Percentiles rank a stretch among this genome's conserved stretches.
Evolutionary conservation across 805 yeast species (phyloP).

Genomic region (Schwanniomyces pseudopolymorphus): DNA sequence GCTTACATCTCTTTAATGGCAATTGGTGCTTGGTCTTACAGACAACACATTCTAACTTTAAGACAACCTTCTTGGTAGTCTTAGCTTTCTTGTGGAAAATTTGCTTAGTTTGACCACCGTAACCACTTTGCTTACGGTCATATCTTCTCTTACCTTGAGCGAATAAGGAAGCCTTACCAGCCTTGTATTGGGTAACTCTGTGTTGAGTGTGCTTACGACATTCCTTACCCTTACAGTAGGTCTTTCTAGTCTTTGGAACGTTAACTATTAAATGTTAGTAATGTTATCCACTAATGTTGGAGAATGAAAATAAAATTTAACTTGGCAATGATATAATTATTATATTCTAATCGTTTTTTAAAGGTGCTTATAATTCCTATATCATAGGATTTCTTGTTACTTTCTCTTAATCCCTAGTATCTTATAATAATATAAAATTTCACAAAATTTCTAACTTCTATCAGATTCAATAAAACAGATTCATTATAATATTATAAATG

Average conservation of each 20-base stretch:
- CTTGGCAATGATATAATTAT: background rate
- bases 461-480: background rate
- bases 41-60: conserved; percentile 97
- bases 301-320: background rate
- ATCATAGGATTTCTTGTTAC: too few species aligned
- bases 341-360: background rate
- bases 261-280: conserved; percentile 63
- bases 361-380: background rate
- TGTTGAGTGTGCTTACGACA: conserved; percentile 99
- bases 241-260: conserved; percentile 99
- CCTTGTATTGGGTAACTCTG: conserved; percentile 99
- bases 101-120: conserved; percentile 99
- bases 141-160: conserved; percentile 99
- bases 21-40: conserved; percentile 99
- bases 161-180: conserved; percentile 98
- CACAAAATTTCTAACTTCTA: background rate
- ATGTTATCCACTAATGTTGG: conserved; percentile 3
- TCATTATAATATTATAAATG: background rate
- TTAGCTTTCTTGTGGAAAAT: conserved; percentile 99
- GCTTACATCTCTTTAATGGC: conserved; percentile 99
- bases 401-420: too few species aligned
- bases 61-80: conserved; percentile 99
- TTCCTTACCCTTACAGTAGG: conserved; percentile 99
- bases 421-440: too few species aligned
- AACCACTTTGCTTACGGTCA: conserved; percentile 99